phyloP scores from a whole-genome alignment of 2,329 filamentous ascomycete species.

The Mollisiaceae sp. region DNA sequence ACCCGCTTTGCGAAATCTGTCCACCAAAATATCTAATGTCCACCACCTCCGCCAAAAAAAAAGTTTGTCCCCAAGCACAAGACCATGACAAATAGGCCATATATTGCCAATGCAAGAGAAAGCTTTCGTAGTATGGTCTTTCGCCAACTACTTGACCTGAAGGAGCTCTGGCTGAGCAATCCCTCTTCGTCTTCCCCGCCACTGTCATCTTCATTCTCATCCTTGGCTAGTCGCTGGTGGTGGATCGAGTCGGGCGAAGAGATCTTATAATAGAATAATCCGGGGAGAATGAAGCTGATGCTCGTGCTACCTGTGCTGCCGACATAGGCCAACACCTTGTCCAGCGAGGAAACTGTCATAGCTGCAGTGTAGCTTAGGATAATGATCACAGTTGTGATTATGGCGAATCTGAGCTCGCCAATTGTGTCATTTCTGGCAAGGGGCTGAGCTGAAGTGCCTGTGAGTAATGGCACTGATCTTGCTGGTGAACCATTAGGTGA shows the following conservation, averaged over 20 bases:
- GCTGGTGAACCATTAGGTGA: conserved; percentile 43
- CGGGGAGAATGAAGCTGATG: conserved; percentile 95
- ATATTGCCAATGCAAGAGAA: conserved; percentile 77
- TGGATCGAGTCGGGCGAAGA: conserved; percentile 85
- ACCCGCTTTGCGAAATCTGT: not conserved
- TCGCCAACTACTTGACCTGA: conserved; percentile 45
- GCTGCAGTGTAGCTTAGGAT: conserved; percentile 85
- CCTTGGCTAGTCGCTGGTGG: conserved; percentile 86
- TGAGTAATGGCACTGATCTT: conserved; percentile 48
- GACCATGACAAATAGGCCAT: conserved; percentile 87
- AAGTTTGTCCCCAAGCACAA: conserved; percentile 86
- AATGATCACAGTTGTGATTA: conserved; percentile 86
- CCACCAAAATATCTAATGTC: conserved; percentile 55
- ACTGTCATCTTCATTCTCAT: conserved; percentile 80
- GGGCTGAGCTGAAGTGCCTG: conserved; percentile 53
- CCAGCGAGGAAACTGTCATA: conserved; percentile 87
- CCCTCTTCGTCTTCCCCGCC: conserved; percentile 57
- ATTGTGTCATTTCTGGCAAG: conserved; percentile 64
- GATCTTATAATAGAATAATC: conserved; percentile 98
- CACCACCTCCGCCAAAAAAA: conserved; percentile 67
- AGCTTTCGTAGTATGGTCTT: conserved; percentile 70
- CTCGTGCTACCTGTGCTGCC: conserved; percentile 93
- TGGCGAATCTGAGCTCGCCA: conserved; percentile 85
- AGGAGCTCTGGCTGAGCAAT: conserved; percentile 8
- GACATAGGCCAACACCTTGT: conserved; percentile 92